These are phyloP conservation scores for Geotrichum cucujoidarum DNA, from an alignment of 1,139 yeast genomes.

Conservation along the genomic window DNA sequence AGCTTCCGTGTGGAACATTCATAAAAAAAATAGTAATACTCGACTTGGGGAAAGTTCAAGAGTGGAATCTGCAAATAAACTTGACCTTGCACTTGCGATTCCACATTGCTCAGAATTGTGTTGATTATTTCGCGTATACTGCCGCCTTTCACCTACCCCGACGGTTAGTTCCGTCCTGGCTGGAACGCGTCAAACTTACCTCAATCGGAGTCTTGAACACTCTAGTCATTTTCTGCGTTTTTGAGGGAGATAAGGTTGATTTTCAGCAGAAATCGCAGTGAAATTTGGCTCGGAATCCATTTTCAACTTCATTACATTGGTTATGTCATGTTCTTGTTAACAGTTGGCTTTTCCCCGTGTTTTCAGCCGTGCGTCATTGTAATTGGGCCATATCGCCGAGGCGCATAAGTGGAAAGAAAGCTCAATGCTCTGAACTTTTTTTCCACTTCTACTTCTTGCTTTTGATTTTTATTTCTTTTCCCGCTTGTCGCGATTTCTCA, in stretches of 20 bases:
- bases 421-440: neutral
- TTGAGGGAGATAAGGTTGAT: no score
- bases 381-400: neutral
- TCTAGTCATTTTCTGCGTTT: neutral
- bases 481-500: no score
- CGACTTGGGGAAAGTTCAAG: no score
- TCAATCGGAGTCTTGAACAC: slow-evolving; percentile 5
- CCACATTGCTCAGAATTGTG: slow-evolving; percentile 3
- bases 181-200: neutral
- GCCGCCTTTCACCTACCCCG: neutral
- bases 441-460: neutral
- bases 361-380: neutral
- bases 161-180: neutral
- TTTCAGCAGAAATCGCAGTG: no score
- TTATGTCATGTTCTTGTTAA: no score
- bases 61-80: neutral
- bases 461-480: neutral
- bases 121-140: slow-evolving; percentile 1
- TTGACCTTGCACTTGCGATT: neutral
- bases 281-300: no score
- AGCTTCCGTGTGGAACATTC: no score
- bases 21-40: no score
- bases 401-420: neutral
- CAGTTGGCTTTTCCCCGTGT: neutral
- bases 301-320: no score